Percentiles rank a stretch among this genome's conserved stretches.
These are phyloP conservation scores for Cystofilobasidium capitatum DNA, from an alignment of 768 basidiomycete species.

Conservation along the genomic window DNA sequence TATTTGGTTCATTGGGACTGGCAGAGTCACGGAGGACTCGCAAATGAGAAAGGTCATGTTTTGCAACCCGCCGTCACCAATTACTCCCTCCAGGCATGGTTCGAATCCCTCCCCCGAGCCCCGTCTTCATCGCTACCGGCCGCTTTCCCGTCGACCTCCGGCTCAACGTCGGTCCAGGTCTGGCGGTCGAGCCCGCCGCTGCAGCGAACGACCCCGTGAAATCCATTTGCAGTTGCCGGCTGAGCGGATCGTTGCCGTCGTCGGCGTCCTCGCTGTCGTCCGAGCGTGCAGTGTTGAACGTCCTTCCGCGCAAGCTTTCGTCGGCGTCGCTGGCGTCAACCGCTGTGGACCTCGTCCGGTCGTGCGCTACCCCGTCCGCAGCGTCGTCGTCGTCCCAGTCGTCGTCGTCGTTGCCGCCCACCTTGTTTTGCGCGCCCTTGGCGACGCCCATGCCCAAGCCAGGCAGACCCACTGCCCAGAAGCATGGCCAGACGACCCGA, in stretches of 20 bases:
- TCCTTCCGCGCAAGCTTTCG: too few relatives aligned
- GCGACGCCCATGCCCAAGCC: slow-evolving; percentile 13
- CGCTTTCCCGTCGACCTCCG: too few relatives aligned
- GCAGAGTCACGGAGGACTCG: not conserved
- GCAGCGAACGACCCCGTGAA: too few relatives aligned
- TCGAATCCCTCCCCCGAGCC: slow-evolving; percentile 1
- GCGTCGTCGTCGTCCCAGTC: too few relatives aligned
- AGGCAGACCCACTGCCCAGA: slow-evolving; percentile 28
- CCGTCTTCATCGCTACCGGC: not conserved
- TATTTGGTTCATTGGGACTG: not conserved
- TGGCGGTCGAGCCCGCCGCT: too few relatives aligned
- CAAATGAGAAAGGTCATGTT: not conserved
- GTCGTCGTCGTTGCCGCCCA: not conserved
- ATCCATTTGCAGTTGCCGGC: too few relatives aligned
- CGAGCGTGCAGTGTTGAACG: too few relatives aligned
- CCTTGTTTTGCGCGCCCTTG: not conserved
- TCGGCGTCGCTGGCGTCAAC: not conserved
- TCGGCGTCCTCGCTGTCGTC: too few relatives aligned
- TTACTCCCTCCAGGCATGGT: slow-evolving; percentile 15
- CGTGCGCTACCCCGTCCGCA: too few relatives aligned
- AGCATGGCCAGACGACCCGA: slow-evolving; percentile 47
- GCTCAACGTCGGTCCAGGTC: too few relatives aligned
- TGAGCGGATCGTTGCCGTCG: too few relatives aligned
- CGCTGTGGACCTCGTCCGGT: not conserved
- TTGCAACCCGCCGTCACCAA: slow-evolving; percentile 3